Conservation (phyloP, 805 yeast species). For the Saccharomyces kudriavzevii region DNA sequence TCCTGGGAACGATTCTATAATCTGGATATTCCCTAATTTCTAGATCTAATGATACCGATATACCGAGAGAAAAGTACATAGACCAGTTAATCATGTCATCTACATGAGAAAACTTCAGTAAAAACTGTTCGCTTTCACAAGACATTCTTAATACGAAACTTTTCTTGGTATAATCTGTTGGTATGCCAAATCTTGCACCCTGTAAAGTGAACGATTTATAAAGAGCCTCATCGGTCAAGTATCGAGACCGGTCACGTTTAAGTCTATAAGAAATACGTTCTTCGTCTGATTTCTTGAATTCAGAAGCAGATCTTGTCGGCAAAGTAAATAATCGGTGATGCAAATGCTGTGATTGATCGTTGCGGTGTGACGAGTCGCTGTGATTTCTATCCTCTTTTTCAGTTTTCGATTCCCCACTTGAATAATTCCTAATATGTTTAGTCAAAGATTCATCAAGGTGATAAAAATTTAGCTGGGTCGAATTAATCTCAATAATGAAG, state of each 20-base stretch:
- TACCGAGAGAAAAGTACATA: slow-evolving; percentile 59
- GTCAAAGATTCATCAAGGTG: slow-evolving; percentile 32
- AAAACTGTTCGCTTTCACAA: slow-evolving; percentile 73
- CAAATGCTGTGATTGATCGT: slow-evolving; percentile 6
- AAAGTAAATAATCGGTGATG: slow-evolving; percentile 9
- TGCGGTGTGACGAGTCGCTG: not conserved
- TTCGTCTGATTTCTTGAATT: slow-evolving; percentile 19
- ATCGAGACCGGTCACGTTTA: slow-evolving; percentile 12
- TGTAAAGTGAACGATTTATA: slow-evolving; percentile 70
- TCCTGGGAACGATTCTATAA: slow-evolving; percentile 72
- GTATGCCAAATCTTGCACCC: slow-evolving; percentile 74
- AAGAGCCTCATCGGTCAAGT: slow-evolving; percentile 32
- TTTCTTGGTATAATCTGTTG: slow-evolving; percentile 70
- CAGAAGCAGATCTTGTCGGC: slow-evolving; percentile 14
- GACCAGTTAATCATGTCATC: slow-evolving; percentile 75
- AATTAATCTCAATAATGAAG: slow-evolving; percentile 65
- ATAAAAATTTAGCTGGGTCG: slow-evolving; percentile 76
- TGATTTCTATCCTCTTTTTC: slow-evolving; percentile 5
- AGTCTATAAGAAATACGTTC: slow-evolving; percentile 15
- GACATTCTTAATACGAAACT: slow-evolving; percentile 59
- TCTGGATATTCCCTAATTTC: slow-evolving; percentile 63
- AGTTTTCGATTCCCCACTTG: slow-evolving; percentile 16
- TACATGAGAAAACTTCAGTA: slow-evolving; percentile 53
- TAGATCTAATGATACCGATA: slow-evolving; percentile 71
- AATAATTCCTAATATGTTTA: slow-evolving; percentile 23